Conservation (phyloP, 2,329 filamentous ascomycete species). For the Stagonosporopsis cucurbitacearum region DNA sequence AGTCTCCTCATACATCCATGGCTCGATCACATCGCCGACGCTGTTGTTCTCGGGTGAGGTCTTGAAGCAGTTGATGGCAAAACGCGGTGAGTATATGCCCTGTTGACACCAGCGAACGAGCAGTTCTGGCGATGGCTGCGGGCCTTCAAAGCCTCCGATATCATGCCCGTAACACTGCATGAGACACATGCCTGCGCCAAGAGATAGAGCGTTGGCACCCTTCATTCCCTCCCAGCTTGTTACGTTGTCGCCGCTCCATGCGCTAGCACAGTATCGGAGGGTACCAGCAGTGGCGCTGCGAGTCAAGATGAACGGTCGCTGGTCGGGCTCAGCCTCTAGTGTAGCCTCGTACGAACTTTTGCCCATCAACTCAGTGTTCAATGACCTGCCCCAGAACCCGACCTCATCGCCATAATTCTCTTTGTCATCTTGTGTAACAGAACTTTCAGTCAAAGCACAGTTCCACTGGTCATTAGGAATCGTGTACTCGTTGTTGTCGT, state of each 20-base stretch:
- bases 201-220: constrained; percentile 71
- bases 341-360: constrained; percentile 74
- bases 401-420: constrained; percentile 56
- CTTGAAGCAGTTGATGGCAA: constrained; percentile 82
- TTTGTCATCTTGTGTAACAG: constrained; percentile 39
- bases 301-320: constrained; percentile 72
- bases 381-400: constrained; percentile 71
- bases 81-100: constrained; percentile 71
- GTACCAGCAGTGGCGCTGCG: constrained; percentile 74
- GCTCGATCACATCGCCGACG: constrained; percentile 76
- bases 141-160: constrained; percentile 77
- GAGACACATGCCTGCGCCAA: constrained; percentile 72
- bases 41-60: constrained; percentile 69
- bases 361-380: constrained; percentile 75
- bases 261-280: constrained; percentile 71
- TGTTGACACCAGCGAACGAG: constrained; percentile 77
- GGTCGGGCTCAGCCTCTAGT: constrained; percentile 62
- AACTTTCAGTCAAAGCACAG: constrained; percentile 60
- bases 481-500: constrained; percentile 80
- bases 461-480: constrained; percentile 71
- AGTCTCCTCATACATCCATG: constrained; percentile 77
- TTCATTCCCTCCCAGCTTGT: constrained; percentile 77
- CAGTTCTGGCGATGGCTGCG: constrained; percentile 73
- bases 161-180: constrained; percentile 76
- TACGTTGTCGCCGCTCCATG: constrained; percentile 78